A percentile compares a stretch with the other conserved stretches of the same genome.
Conservation (phyloP, 78 protist species). For the Tieghemostelium lacteum region DNA sequence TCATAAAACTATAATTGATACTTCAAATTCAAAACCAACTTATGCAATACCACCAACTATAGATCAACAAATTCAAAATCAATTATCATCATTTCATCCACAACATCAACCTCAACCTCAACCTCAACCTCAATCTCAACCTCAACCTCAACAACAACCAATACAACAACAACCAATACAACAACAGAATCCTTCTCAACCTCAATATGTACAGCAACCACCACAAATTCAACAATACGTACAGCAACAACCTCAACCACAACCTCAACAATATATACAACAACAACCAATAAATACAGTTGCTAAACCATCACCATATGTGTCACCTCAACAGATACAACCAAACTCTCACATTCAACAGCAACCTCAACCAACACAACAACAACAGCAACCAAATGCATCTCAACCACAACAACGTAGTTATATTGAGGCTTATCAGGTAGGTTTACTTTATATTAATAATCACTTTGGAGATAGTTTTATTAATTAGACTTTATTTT, state of each 20-base stretch:
- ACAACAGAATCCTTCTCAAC: no score
- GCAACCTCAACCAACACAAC: not conserved
- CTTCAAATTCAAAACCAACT: constrained; percentile 19
- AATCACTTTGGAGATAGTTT: not conserved
- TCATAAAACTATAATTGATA: no score
- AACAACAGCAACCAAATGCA: not conserved
- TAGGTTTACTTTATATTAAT: no score
- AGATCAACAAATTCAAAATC: constrained; percentile 26
- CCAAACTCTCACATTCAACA: not conserved
- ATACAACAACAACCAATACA: no score
- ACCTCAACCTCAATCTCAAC: not conserved
- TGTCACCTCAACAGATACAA: constrained; percentile 15
- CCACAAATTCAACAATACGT: not conserved
- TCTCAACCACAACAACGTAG: not conserved
- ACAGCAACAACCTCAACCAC: not conserved
- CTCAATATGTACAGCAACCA: constrained; percentile 3
- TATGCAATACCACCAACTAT: constrained; percentile 16
- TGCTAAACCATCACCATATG: no score
- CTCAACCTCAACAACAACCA: not conserved
- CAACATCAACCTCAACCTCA: constrained; percentile 13
- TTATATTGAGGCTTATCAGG: no score
- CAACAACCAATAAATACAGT: not conserved
- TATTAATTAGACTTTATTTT: no score
- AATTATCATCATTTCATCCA: not conserved
- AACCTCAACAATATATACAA: not conserved